Conservation (phyloP, 257 asterid genomes). For the Paraleonurus japonicus region DNA sequence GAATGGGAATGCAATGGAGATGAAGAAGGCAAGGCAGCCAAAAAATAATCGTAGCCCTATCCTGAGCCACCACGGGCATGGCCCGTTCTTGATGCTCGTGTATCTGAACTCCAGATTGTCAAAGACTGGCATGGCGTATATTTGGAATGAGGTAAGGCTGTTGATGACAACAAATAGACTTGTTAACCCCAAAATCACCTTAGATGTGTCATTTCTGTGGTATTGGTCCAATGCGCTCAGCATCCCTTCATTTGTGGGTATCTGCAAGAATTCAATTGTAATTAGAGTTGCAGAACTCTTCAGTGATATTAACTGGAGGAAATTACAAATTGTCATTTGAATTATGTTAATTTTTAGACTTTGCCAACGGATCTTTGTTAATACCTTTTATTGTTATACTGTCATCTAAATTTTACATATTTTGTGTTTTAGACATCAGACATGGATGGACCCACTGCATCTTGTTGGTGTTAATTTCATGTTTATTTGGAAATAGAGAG, state of each 20-base stretch:
- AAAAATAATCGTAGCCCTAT: slow-evolving; percentile 51
- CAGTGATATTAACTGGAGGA: background rate
- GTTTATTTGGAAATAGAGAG: too few species aligned
- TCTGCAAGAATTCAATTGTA: slow-evolving; percentile 38
- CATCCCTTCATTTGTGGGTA: slow-evolving; percentile 71
- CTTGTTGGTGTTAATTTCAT: too few species aligned
- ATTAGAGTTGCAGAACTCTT: background rate
- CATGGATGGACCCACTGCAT: too few species aligned
- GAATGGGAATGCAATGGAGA: slow-evolving; percentile 78
- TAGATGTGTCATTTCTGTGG: slow-evolving; percentile 59
- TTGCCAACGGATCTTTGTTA: too few species aligned
- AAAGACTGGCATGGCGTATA: slow-evolving; percentile 90
- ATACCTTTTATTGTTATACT: too few species aligned
- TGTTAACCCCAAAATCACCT: slow-evolving; percentile 45
- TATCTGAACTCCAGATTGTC: slow-evolving; percentile 84
- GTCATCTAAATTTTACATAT: too few species aligned
- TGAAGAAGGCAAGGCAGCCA: slow-evolving; percentile 75
- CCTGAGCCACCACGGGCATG: slow-evolving; percentile 89
- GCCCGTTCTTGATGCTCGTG: slow-evolving; percentile 63
- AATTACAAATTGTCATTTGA: background rate
- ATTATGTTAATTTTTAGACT: background rate
- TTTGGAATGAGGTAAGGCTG: slow-evolving; percentile 82
- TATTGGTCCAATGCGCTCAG: slow-evolving; percentile 62
- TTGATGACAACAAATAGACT: slow-evolving; percentile 68
- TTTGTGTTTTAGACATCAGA: too few species aligned